Evolutionary conservation across 164 flowering plant species (phyloP).

Genomic region (Magnolia sinica): DNA sequence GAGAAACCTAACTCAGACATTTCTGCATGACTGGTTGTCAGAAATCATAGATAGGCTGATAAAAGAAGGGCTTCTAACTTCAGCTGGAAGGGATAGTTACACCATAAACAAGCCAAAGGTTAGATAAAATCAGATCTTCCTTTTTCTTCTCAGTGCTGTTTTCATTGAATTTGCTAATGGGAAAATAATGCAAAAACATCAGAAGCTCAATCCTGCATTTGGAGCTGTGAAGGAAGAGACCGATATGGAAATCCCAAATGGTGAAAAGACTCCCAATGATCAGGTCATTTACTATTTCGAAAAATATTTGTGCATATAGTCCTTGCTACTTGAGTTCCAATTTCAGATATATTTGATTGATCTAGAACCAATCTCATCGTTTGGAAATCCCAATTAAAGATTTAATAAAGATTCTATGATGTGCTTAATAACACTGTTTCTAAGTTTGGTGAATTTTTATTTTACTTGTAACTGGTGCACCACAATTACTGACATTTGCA

Average conservation of each 20-base stretch:
- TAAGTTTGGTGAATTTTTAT: too few relatives aligned
- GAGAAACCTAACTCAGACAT: not conserved
- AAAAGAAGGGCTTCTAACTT: conserved; percentile 52
- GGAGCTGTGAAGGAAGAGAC: conserved; percentile 67
- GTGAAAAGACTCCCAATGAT: conserved; percentile 21
- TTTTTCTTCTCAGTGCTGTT: not conserved
- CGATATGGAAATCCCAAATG: conserved; percentile 26
- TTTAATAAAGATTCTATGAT: too few relatives aligned
- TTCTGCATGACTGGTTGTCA: conserved; percentile 24
- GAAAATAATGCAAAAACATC: not conserved
- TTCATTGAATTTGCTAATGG: not conserved
- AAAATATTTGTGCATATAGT: too few relatives aligned
- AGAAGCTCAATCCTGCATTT: conserved; percentile 49
- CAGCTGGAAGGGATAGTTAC: conserved; percentile 53
- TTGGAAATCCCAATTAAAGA: too few relatives aligned
- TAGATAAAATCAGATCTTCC: not conserved
- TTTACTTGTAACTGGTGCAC: too few relatives aligned
- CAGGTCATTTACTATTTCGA: too few relatives aligned
- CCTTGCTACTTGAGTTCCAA: too few relatives aligned
- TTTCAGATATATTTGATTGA: too few relatives aligned
- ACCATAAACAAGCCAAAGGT: conserved; percentile 58
- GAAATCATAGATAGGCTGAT: conserved; percentile 78
- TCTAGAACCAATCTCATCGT: too few relatives aligned
- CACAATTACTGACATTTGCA: too few relatives aligned
- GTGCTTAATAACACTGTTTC: too few relatives aligned